Evolutionary conservation across 2,329 filamentous ascomycete genomes (phyloP).

Genomic region (Talaromyces sp.): DNA sequence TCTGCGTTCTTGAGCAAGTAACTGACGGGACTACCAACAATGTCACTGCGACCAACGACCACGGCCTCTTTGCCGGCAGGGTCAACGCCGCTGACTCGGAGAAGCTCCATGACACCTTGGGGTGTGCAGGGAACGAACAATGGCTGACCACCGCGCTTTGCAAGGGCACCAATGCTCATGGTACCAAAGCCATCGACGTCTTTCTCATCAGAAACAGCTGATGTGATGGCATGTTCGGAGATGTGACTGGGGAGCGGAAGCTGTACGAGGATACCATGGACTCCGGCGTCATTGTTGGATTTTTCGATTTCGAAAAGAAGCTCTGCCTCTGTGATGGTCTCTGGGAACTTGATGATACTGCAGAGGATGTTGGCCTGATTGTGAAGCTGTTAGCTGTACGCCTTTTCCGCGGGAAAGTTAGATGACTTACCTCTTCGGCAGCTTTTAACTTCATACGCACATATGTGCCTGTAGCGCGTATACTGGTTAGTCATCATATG

Average conservation of each 20-base stretch:
- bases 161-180: constrained; percentile 91
- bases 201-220: constrained; percentile 86
- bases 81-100: constrained; percentile 78
- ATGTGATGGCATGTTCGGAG: constrained; percentile 86
- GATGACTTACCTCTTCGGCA: constrained; percentile 69
- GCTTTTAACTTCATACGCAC: constrained; percentile 99
- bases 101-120: constrained; percentile 91
- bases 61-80: constrained; percentile 89
- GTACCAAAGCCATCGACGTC: constrained; percentile 97
- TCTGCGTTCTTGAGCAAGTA: constrained; percentile 93
- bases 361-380: constrained; percentile 82
- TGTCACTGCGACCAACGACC: constrained; percentile 91
- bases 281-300: constrained; percentile 79
- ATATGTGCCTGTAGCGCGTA: constrained; percentile 70
- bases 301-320: constrained; percentile 75
- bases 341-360: constrained; percentile 78
- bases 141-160: constrained; percentile 87
- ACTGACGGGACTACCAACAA: constrained; percentile 95
- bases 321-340: constrained; percentile 77
- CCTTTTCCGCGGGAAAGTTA: constrained; percentile 13
- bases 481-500: constrained; percentile 16
- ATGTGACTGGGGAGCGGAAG: constrained; percentile 85
- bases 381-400: constrained; percentile 6
- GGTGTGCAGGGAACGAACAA: constrained; percentile 93
- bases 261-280: constrained; percentile 93